A percentile compares a stretch with the other conserved stretches of the same genome.
These are phyloP conservation scores for Exophiala mesophila DNA, from an alignment of 2,329 filamentous ascomycete genomes.

Conservation along the genomic window DNA sequence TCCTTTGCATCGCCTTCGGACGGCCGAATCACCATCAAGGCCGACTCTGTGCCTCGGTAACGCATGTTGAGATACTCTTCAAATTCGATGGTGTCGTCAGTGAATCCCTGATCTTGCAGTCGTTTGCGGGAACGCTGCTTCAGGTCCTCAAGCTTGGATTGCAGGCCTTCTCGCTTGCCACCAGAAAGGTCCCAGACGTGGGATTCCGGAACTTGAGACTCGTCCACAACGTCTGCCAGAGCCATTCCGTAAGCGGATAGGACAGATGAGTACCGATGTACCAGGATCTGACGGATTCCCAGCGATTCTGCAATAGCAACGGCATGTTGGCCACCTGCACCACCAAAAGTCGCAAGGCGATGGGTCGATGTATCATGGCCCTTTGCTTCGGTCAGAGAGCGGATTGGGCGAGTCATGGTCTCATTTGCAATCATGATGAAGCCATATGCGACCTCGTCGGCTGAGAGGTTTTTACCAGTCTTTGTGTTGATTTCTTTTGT, in stretches of 20 bases:
- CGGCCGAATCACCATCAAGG: slow-evolving; percentile 81
- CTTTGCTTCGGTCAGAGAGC: slow-evolving; percentile 85
- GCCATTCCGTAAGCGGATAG: slow-evolving; percentile 92
- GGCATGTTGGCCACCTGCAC: slow-evolving; percentile 86
- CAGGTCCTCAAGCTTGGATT: slow-evolving; percentile 70
- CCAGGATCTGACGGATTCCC: slow-evolving; percentile 76
- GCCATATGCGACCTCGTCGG: slow-evolving; percentile 87
- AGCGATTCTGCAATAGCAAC: slow-evolving; percentile 83
- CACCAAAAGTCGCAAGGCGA: slow-evolving; percentile 85
- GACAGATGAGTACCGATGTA: slow-evolving; percentile 87
- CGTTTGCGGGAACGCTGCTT: slow-evolving; percentile 67
- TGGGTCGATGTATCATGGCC: slow-evolving; percentile 88
- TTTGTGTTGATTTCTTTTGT: slow-evolving; percentile 74
- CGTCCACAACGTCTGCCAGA: slow-evolving; percentile 85
- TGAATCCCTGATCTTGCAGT: slow-evolving; percentile 73
- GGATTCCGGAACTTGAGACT: slow-evolving; percentile 63
- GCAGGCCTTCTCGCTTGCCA: slow-evolving; percentile 58
- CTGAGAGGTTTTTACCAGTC: slow-evolving; percentile 56
- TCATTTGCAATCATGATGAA: slow-evolving; percentile 89
- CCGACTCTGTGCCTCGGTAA: slow-evolving; percentile 84
- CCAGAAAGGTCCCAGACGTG: slow-evolving; percentile 56
- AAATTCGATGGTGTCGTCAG: slow-evolving; percentile 67
- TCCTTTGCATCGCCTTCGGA: slow-evolving; percentile 56
- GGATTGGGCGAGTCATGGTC: slow-evolving; percentile 84
- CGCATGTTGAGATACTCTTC: slow-evolving; percentile 94